Evolutionary conservation across 148 eudicot genomes (phyloP).

Genomic region (Agrostemma githago): DNA sequence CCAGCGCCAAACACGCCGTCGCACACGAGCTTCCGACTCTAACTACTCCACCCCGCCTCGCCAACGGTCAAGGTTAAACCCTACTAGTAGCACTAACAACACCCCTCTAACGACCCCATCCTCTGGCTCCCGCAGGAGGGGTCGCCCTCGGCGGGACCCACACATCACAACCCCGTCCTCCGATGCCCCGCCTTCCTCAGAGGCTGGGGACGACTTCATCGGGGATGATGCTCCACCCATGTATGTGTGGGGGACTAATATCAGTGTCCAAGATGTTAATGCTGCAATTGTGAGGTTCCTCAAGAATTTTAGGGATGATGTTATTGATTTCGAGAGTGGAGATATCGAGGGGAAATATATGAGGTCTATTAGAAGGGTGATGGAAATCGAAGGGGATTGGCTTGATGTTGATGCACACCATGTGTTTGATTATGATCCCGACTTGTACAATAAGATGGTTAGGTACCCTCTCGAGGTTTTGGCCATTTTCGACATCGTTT

Average conservation of each 20-base stretch:
- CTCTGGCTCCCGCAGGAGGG: slow-evolving; percentile 25
- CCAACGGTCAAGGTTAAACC: slow-evolving; percentile 22
- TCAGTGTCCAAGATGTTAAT: slow-evolving; percentile 88
- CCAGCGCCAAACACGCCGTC: slow-evolving; percentile 30
- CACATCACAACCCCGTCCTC: slow-evolving; percentile 17
- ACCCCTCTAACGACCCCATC: slow-evolving; percentile 28
- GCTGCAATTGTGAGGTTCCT: slow-evolving; percentile 70
- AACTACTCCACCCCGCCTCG: slow-evolving; percentile 35
- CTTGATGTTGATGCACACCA: slow-evolving; percentile 88
- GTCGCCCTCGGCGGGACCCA: slow-evolving; percentile 13
- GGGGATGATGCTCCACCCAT: slow-evolving; percentile 71
- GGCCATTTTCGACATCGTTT: slow-evolving; percentile 90
- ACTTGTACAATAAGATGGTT: slow-evolving; percentile 89
- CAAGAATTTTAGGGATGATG: slow-evolving; percentile 60
- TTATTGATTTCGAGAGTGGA: slow-evolving; percentile 31
- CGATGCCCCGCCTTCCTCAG: slow-evolving; percentile 60
- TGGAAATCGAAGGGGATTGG: slow-evolving; percentile 80
- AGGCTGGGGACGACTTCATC: slow-evolving; percentile 62
- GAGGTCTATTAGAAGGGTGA: slow-evolving; percentile 60
- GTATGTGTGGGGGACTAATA: slow-evolving; percentile 96
- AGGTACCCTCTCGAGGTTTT: slow-evolving; percentile 94
- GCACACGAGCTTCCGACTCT: slow-evolving; percentile 31
- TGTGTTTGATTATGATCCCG: slow-evolving; percentile 82
- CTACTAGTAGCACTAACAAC: neutral
- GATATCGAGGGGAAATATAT: slow-evolving; percentile 80